A percentile compares a stretch with the other conserved stretches of the same genome.
phyloP scores from a whole-genome alignment of 805 yeast species.

The Metschnikowia vanudenii region DNA sequence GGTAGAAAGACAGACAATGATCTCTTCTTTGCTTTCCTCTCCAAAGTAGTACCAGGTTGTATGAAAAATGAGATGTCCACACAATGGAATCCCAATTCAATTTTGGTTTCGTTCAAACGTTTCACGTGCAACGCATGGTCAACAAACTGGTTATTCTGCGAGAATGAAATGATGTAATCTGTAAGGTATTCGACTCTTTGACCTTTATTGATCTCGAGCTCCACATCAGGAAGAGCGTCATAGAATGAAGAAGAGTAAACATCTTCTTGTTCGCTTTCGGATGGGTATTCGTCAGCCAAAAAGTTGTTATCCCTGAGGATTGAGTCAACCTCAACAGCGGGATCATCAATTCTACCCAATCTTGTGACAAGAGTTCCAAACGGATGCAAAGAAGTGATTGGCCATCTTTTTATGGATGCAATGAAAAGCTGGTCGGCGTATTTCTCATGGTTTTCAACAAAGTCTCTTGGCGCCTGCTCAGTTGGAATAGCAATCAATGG shows the following conservation, averaged over 20 bases:
- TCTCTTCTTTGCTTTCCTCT: constrained; percentile 86
- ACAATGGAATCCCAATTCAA: constrained; percentile 84
- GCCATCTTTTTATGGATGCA: constrained; percentile 98
- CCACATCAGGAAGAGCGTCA: constrained; percentile 43
- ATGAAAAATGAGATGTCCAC: constrained; percentile 75
- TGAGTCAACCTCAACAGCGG: constrained; percentile 79
- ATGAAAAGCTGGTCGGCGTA: constrained; percentile 83
- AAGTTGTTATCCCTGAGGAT: constrained; percentile 85
- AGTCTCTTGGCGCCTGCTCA: constrained; percentile 95
- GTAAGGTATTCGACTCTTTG: constrained; percentile 52
- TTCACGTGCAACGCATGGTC: constrained; percentile 87
- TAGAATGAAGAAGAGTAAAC: constrained; percentile 12
- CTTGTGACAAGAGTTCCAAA: constrained; percentile 91
- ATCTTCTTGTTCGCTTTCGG: constrained; percentile 27
- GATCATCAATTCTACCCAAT: constrained; percentile 77
- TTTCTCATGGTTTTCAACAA: constrained; percentile 85
- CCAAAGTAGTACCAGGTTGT: constrained; percentile 71
- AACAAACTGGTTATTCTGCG: constrained; percentile 54
- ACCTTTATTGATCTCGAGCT: constrained; percentile 32
- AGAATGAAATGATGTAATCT: constrained; percentile 64
- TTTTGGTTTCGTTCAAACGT: constrained; percentile 53
- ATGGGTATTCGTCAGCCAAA: constrained; percentile 76
- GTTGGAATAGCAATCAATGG: constrained; percentile 98
- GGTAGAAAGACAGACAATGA: constrained; percentile 87
- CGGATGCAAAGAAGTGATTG: constrained; percentile 96